Conservation (phyloP, 129 eudicot genomes). For the Chrysanthemum seticuspe region DNA sequence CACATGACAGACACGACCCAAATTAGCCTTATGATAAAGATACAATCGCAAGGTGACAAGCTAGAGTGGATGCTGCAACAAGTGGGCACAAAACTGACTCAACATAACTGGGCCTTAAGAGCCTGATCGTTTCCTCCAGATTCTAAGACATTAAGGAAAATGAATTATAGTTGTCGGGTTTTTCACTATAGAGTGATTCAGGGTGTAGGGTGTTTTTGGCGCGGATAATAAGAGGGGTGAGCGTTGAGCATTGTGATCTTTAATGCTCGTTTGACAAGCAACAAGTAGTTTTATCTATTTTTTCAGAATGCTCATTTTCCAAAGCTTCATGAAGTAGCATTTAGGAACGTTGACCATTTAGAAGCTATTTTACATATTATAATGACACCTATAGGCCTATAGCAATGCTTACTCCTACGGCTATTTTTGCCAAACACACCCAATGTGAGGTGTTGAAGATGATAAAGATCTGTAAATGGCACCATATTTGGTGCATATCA, state of each 20-base stretch:
- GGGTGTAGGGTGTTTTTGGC: not conserved
- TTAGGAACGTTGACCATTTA: no score
- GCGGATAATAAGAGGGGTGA: no score
- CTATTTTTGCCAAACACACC: no score
- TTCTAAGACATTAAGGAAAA: conserved; percentile 49
- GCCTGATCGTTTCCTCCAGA: conserved; percentile 60
- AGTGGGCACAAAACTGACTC: conserved; percentile 52
- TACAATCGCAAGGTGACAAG: conserved; percentile 57
- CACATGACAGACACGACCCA: conserved; percentile 43
- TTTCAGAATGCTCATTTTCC: no score
- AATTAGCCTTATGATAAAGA: conserved; percentile 45
- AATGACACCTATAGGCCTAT: no score
- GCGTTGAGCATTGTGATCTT: no score
- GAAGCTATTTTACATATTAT: no score
- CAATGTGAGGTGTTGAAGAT: conserved; percentile 26
- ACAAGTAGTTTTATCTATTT: no score
- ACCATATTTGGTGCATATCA: conserved; percentile 35
- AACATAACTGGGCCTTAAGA: conserved; percentile 53
- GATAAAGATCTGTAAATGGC: conserved; percentile 16
- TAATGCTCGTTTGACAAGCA: no score
- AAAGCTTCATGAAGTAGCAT: no score
- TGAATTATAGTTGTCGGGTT: conserved; percentile 77
- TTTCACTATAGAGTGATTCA: conserved; percentile 37
- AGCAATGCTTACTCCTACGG: no score
- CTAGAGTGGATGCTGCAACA: conserved; percentile 59